Percentiles rank a stretch among this genome's conserved stretches.
These are phyloP conservation scores for Mycocentrospora acerina DNA, from an alignment of 2,329 filamentous ascomycete species.

Conservation along the genomic window DNA sequence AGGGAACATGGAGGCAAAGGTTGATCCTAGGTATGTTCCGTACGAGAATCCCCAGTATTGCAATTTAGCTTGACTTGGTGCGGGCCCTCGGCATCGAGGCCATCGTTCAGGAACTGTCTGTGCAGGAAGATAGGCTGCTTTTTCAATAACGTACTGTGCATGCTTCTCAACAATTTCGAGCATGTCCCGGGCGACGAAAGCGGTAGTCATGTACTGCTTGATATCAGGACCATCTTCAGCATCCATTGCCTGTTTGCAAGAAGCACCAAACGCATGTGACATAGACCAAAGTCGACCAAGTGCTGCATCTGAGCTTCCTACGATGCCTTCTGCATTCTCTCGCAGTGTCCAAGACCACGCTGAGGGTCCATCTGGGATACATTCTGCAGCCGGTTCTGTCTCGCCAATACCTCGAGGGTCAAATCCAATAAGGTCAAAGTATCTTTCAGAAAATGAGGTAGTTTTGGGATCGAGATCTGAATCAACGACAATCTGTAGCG, in stretches of 20 bases:
- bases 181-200: conserved; percentile 53
- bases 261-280: conserved; percentile 37
- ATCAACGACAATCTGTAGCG: conserved; percentile 34
- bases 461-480: conserved; percentile 12
- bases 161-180: conserved; percentile 50
- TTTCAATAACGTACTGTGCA: conserved; percentile 35
- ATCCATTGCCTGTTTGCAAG: conserved; percentile 27
- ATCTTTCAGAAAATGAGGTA: conserved; percentile 27
- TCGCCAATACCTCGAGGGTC: conserved; percentile 47
- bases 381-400: conserved; percentile 37
- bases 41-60: conserved; percentile 53
- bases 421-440: conserved; percentile 49
- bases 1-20: conserved; percentile 43
- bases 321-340: conserved; percentile 39
- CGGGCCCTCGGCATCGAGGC: background rate
- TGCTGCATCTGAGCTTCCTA: conserved; percentile 46
- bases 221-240: conserved; percentile 38
- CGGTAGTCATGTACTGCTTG: conserved; percentile 49
- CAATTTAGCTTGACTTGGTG: conserved; percentile 29
- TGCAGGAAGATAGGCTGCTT: conserved; percentile 3
- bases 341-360: conserved; percentile 42
- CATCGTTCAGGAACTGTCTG: conserved; percentile 1
- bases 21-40: conserved; percentile 46
- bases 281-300: conserved; percentile 47
- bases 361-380: conserved; percentile 34